Conservation (phyloP, 805 yeast genomes). For the Cyberlindnera americana region DNA sequence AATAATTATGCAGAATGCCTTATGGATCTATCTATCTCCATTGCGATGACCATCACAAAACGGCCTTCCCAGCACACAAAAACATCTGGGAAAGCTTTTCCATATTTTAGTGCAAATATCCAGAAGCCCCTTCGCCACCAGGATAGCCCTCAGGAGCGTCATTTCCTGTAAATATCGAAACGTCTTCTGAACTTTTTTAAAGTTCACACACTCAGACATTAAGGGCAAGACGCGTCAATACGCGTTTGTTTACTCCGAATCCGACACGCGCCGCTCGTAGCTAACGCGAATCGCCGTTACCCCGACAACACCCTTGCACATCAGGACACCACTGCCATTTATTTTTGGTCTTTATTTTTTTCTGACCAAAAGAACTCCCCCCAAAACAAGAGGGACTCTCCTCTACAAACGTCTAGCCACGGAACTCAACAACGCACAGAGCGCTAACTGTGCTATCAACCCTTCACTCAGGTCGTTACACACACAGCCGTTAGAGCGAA, state of each 20-base stretch:
- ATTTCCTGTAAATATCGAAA: too few relatives aligned
- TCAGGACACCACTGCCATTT: conserved; percentile 1
- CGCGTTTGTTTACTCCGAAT: conserved; percentile 3
- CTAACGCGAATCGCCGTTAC: background rate
- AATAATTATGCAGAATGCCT: too few relatives aligned
- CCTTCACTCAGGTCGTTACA: too few relatives aligned
- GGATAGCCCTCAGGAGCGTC: too few relatives aligned
- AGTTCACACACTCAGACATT: background rate
- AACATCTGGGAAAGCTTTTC: too few relatives aligned
- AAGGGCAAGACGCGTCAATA: background rate
- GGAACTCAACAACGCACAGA: background rate
- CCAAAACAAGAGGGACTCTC: background rate
- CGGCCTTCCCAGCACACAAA: too few relatives aligned
- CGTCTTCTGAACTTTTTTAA: background rate
- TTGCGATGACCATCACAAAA: too few relatives aligned
- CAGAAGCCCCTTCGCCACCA: too few relatives aligned
- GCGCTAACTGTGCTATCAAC: background rate
- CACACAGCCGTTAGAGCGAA: too few relatives aligned
- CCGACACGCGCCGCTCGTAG: background rate
- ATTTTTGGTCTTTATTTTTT: background rate
- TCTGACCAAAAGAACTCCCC: background rate
- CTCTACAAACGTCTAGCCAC: too few relatives aligned
- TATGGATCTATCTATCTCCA: too few relatives aligned
- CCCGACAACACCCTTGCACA: background rate
- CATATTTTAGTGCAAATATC: too few relatives aligned